These are phyloP conservation scores for Chalaropsis ovoidea DNA, from an alignment of 2,329 filamentous ascomycete genomes.

Conservation along the genomic window DNA sequence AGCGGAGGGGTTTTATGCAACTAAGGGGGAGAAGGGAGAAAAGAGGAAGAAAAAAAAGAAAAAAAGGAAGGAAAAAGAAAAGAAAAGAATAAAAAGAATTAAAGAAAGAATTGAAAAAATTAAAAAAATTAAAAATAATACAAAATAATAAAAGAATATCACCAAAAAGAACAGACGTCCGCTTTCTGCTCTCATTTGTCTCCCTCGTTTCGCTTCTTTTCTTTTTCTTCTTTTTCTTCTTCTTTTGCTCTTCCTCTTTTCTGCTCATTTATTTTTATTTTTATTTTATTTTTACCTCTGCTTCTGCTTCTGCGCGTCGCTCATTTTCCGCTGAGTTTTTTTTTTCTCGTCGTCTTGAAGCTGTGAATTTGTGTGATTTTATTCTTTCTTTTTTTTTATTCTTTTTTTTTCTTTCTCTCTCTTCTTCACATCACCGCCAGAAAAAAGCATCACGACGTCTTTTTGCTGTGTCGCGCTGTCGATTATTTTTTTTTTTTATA, in stretches of 20 bases:
- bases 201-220: neutral
- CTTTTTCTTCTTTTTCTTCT: constrained; percentile 1
- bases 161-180: neutral
- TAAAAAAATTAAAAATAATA: neutral
- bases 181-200: neutral
- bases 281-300: neutral
- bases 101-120: neutral
- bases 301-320: neutral
- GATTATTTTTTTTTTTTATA: neutral
- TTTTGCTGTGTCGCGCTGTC: neutral
- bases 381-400: no score
- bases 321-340: neutral
- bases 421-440: no score
- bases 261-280: neutral
- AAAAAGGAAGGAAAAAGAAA: neutral
- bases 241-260: neutral
- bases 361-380: no score
- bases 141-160: no score
- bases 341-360: neutral
- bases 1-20: neutral
- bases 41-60: neutral
- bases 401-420: no score
- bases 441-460: no score
- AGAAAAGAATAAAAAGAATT: neutral
- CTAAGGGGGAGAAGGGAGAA: neutral